Evolutionary conservation across 1,139 yeast genomes (phyloP).

Genomic region (Geotrichum histeridarum): DNA sequence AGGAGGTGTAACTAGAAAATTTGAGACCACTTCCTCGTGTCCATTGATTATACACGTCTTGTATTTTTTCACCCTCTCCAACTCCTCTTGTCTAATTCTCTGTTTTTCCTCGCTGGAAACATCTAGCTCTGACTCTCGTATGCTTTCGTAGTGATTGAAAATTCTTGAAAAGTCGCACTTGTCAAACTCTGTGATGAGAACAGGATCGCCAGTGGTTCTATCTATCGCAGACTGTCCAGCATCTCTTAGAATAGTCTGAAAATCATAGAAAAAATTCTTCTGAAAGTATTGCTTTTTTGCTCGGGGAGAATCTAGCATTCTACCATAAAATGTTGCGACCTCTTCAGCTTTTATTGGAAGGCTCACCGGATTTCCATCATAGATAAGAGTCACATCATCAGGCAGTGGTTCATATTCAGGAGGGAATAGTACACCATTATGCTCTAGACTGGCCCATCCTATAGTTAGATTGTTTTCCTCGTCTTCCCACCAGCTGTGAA

Average conservation of each 20-base stretch:
- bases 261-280: conserved; percentile 80
- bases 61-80: conserved; percentile 70
- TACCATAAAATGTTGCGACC: conserved; percentile 92
- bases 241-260: conserved; percentile 61
- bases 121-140: conserved; percentile 67
- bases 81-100: conserved; percentile 62
- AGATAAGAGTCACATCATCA: conserved; percentile 64
- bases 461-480: conserved; percentile 66
- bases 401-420: conserved; percentile 89
- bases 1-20: conserved; percentile 92
- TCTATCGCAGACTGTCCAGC: conserved; percentile 54
- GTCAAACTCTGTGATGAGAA: conserved; percentile 53
- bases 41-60: conserved; percentile 81
- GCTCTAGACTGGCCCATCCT: conserved; percentile 83
- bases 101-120: conserved; percentile 70
- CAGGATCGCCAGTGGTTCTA: conserved; percentile 34
- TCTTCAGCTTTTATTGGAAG: conserved; percentile 85
- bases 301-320: conserved; percentile 83
- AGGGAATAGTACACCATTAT: conserved; percentile 88
- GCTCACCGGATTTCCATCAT: conserved; percentile 67
- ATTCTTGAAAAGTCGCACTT: conserved; percentile 78
- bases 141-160: conserved; percentile 62
- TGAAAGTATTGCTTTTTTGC: conserved; percentile 82
- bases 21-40: conserved; percentile 85
- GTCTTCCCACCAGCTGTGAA: conserved; percentile 84